phyloP scores from a whole-genome alignment of 768 basidiomycete genomes.

The Amanita subjunquillea region DNA sequence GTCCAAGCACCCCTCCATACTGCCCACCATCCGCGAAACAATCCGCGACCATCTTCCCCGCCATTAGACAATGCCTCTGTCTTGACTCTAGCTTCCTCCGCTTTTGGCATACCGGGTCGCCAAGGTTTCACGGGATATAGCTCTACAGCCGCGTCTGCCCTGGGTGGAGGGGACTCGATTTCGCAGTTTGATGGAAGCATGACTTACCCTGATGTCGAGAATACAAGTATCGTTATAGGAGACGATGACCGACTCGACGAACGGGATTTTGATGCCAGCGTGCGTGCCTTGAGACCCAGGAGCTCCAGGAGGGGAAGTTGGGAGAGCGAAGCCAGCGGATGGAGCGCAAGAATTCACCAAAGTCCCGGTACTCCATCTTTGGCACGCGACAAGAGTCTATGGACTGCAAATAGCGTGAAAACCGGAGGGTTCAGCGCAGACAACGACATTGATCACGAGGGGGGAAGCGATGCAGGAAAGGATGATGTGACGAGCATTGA shows the following conservation, averaged over 20 bases:
- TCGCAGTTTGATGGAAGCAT: slow-evolving; percentile 66
- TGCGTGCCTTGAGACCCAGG: slow-evolving; percentile 79
- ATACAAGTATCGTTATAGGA: slow-evolving; percentile 53
- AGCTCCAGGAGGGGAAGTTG: slow-evolving; percentile 84
- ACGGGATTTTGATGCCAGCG: slow-evolving; percentile 77
- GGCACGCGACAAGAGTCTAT: slow-evolving; percentile 44
- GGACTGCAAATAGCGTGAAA: slow-evolving; percentile 51
- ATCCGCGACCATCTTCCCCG: slow-evolving; percentile 86
- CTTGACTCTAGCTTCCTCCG: slow-evolving; percentile 88
- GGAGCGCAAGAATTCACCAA: slow-evolving; percentile 65
- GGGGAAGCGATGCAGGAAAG: slow-evolving; percentile 7
- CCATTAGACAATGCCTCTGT: slow-evolving; percentile 89
- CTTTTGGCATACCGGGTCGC: slow-evolving; percentile 65
- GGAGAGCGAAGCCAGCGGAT: slow-evolving; percentile 83
- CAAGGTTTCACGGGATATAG: slow-evolving; percentile 29
- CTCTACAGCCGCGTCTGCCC: slow-evolving; percentile 38
- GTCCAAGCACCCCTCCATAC: slow-evolving; percentile 86
- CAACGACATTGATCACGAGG: slow-evolving; percentile 22
- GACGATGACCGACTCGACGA: slow-evolving; percentile 58
- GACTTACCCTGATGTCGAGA: slow-evolving; percentile 49
- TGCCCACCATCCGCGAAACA: slow-evolving; percentile 89
- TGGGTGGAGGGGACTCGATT: slow-evolving; percentile 48
- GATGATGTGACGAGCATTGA: background rate
- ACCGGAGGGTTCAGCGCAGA: slow-evolving; percentile 49
- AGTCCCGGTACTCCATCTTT: slow-evolving; percentile 36